These are phyloP conservation scores for Camellia japonica DNA, from an alignment of 148 eudicot species.

Conservation along the genomic window DNA sequence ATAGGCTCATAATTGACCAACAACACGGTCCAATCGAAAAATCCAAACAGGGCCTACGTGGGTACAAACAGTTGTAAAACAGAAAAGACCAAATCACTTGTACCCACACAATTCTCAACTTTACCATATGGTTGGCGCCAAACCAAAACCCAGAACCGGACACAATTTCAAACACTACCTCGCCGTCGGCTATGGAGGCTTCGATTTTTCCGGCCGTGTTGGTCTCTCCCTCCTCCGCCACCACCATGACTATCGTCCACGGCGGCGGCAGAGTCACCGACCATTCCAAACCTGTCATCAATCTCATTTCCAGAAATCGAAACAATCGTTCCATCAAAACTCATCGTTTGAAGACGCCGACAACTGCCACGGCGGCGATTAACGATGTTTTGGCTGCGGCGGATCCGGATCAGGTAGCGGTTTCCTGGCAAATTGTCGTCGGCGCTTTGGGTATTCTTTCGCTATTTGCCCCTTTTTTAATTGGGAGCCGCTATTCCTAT, in stretches of 20 bases:
- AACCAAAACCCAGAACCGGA: no score
- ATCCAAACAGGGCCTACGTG: no score
- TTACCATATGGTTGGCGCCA: no score
- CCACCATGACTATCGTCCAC: not conserved
- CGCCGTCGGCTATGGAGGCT: constrained; percentile 1
- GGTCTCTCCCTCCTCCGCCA: not conserved
- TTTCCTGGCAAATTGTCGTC: constrained; percentile 71
- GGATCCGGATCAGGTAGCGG: constrained; percentile 42
- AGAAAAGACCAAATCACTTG: no score
- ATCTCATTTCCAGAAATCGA: not conserved
- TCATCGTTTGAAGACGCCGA: not conserved
- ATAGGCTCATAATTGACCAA: no score
- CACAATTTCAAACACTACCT: no score
- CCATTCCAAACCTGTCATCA: not conserved
- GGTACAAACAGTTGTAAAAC: no score
- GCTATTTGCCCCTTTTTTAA: not conserved
- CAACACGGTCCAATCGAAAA: no score
- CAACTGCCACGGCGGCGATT: not conserved
- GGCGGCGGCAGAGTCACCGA: not conserved
- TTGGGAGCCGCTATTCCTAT: not conserved
- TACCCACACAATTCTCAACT: no score
- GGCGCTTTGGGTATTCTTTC: constrained; percentile 54
- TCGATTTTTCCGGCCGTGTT: not conserved
- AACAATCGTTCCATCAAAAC: not conserved
- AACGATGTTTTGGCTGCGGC: constrained; percentile 28